phyloP scores from a whole-genome alignment of 495 filamentous ascomycete genomes.

The Aspergillus sparsus region DNA sequence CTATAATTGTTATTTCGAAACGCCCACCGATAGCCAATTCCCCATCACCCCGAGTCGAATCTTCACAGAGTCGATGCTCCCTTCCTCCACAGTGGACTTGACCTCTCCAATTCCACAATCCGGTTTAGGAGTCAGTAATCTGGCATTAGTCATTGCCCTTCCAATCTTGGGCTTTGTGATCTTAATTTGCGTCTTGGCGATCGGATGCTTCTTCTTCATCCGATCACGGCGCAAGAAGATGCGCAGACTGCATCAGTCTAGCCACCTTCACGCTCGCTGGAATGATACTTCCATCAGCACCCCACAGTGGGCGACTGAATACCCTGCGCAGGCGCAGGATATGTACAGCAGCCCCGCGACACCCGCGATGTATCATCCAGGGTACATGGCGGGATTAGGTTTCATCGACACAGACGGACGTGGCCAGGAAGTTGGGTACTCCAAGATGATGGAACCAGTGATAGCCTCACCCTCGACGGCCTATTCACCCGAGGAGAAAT shows the following conservation, averaged over 20 bases:
- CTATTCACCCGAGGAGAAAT: conserved; percentile 20
- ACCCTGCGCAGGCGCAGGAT: conserved; percentile 21
- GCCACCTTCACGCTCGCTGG: conserved; percentile 16
- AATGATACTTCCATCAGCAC: conserved; percentile 20
- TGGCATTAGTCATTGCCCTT: conserved; percentile 49
- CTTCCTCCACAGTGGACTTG: conserved; percentile 37
- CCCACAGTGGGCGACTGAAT: conserved; percentile 19
- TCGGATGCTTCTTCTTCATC: conserved; percentile 22
- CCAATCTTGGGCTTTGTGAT: conserved; percentile 38
- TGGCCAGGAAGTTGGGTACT: conserved; percentile 23
- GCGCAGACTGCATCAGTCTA: conserved; percentile 13
- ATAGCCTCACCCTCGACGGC: conserved; percentile 15
- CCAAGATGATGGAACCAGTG: conserved; percentile 15
- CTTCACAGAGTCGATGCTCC: conserved; percentile 44
- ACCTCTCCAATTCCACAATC: conserved; percentile 21
- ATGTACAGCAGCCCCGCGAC: conserved; percentile 10
- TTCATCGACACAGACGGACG: conserved; percentile 34
- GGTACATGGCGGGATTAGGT: conserved; percentile 26
- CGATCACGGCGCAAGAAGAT: conserved; percentile 18
- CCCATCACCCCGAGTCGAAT: conserved; percentile 46
- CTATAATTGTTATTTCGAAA: conserved; percentile 50
- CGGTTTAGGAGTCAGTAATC: conserved; percentile 33
- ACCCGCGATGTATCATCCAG: conserved; percentile 12
- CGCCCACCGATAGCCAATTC: conserved; percentile 37
- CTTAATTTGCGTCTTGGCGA: conserved; percentile 14